Base-by-base conservation (phyloP, 1,284 basidiomycete genomes). In the Trichosporon sp. region DNA sequence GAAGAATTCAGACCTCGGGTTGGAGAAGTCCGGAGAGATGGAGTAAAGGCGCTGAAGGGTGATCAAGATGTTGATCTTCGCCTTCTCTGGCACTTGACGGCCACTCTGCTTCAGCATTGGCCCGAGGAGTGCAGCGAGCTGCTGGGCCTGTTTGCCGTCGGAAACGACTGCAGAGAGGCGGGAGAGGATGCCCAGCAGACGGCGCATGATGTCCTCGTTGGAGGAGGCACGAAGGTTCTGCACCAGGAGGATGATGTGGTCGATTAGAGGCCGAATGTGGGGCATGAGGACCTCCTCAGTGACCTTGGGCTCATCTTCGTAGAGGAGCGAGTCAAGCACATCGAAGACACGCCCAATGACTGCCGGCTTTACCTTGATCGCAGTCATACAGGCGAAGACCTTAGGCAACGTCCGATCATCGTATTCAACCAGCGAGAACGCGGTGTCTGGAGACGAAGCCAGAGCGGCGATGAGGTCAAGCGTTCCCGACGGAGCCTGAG, bases 401-500 rank as follows among this genome's bases (percentile, higher is more conserved):
- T 90, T 88, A 5, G 88, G 88, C 14, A 99, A 79, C 2, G 90
- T 84, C 1, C 83, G 82, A 0, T 82, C 70, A 73, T 98, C 90
- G 73, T 88, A 89, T 19, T 85, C 80, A 54, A 89, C 87, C 21
- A 98, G 83, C 73, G 86, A 87, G 4, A 74, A 74, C 10, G 86
- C 83, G 63, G 88, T 86, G 10, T 88, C 84, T 0, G 81, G 81
- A 27, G 85, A 83, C 9, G 82, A 76, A 0, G 91, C 87, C 89
- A 95, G 96, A 3, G 86, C 83, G 65, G 88, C 85, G 77, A 98
- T 90, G 1, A 99, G 83, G 34, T 96, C 92, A 44, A 99, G 83
- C 29, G 97, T 83, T 0, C 92, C 89, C 0, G 94, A 95, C 0
- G 95, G 93, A 0, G 91, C 86, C 79, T 99, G 95, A 0, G 90